phyloP scores from a whole-genome alignment of 257 asterid species.

The Solanum chmielewskii region DNA sequence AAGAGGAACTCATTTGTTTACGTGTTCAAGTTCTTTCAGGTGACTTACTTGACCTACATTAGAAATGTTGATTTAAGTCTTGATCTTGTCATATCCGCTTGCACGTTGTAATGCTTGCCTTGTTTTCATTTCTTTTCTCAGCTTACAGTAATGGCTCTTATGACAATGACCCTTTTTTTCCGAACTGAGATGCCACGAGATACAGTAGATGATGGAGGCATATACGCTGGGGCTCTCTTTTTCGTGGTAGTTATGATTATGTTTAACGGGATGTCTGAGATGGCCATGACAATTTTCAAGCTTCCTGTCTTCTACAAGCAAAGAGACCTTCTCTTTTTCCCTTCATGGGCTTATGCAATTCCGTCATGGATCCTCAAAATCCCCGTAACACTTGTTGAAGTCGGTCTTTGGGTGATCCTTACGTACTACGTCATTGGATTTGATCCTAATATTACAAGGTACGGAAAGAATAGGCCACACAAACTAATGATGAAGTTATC shows the following conservation, averaged over 20 bases:
- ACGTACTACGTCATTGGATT: slow-evolving; percentile 57
- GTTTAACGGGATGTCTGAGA: slow-evolving; percentile 62
- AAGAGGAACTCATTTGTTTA: slow-evolving; percentile 52
- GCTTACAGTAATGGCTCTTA: slow-evolving; percentile 24
- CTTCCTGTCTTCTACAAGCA: slow-evolving; percentile 83
- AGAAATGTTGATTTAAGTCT: neutral
- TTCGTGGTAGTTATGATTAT: slow-evolving; percentile 22
- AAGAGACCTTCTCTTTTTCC: slow-evolving; percentile 53
- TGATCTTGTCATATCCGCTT: neutral
- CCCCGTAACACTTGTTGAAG: slow-evolving; percentile 44
- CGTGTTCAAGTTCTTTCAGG: slow-evolving; percentile 45
- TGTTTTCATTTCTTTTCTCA: slow-evolving; percentile 8
- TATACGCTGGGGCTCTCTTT: slow-evolving; percentile 38
- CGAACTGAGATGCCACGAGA: slow-evolving; percentile 40
- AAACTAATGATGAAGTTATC: neutral
- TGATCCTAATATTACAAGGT: slow-evolving; percentile 60
- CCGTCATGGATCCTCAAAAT: slow-evolving; percentile 60
- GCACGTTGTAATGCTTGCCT: neutral
- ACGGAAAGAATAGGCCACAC: neutral
- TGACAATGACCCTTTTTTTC: slow-evolving; percentile 34
- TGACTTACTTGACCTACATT: neutral
- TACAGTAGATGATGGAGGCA: slow-evolving; percentile 26
- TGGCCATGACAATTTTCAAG: slow-evolving; percentile 48
- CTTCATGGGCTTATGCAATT: slow-evolving; percentile 63
- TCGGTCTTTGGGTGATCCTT: slow-evolving; percentile 30